phyloP scores from a whole-genome alignment of 768 basidiomycete genomes.

The Hortiboletus flavorubellus region DNA sequence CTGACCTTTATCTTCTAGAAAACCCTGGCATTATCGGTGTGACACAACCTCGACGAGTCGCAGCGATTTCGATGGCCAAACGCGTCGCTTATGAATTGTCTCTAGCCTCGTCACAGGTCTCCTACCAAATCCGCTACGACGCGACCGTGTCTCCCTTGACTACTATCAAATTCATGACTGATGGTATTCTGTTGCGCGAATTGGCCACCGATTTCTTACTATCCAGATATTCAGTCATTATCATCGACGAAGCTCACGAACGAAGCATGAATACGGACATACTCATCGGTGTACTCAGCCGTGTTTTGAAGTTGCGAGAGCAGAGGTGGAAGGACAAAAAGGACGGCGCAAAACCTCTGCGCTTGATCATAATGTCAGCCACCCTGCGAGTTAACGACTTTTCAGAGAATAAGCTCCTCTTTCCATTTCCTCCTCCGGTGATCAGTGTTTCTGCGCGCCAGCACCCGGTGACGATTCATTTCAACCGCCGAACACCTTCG shows the following conservation, averaged over 20 bases:
- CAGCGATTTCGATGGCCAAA: constrained; percentile 92
- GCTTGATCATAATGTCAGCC: constrained; percentile 98
- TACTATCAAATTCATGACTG: constrained; percentile 99
- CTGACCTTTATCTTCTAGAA: constrained; percentile 45
- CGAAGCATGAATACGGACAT: constrained; percentile 98
- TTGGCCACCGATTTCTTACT: constrained; percentile 91
- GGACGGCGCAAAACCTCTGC: constrained; percentile 76
- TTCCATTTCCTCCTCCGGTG: constrained; percentile 82
- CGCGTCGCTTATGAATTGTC: constrained; percentile 95
- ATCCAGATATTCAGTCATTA: constrained; percentile 88
- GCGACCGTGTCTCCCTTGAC: constrained; percentile 88
- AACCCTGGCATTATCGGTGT: constrained; percentile 98
- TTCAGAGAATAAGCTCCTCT: constrained; percentile 78
- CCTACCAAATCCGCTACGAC: constrained; percentile 98
- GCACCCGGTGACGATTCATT: constrained; percentile 94
- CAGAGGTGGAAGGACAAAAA: constrained; percentile 82
- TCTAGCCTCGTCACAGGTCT: constrained; percentile 74
- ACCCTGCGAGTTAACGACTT: constrained; percentile 94
- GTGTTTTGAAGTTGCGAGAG: constrained; percentile 87
- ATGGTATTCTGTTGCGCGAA: constrained; percentile 93
- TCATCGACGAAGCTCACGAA: constrained; percentile 98
- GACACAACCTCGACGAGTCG: constrained; percentile 96
- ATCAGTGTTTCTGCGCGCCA: constrained; percentile 88
- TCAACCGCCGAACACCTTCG: constrained; percentile 77
- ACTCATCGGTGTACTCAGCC: constrained; percentile 92